Evolutionary conservation across 2,329 filamentous ascomycete species (phyloP).

Genomic region (Nannizziopsis arthrosporioides): DNA sequence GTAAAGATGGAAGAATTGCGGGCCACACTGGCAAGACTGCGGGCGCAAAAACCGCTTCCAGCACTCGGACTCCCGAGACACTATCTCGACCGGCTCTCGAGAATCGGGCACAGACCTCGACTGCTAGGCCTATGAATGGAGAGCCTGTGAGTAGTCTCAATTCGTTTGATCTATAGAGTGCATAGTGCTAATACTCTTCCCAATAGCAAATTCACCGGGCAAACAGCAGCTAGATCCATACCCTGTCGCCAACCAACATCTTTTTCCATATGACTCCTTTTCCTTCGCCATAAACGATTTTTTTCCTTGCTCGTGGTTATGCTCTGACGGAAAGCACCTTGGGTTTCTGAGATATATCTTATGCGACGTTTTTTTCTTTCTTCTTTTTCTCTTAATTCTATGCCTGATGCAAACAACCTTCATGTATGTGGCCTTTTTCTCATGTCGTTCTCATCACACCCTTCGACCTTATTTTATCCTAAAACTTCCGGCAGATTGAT

Average conservation of each 20-base stretch:
- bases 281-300: not conserved
- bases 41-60: not conserved
- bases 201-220: conserved; percentile 37
- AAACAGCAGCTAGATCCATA: conserved; percentile 37
- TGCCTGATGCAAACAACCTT: not conserved
- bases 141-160: conserved; percentile 8
- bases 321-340: conserved; percentile 10
- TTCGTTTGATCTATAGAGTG: not conserved
- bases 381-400: not conserved
- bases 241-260: not conserved
- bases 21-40: conserved; percentile 1
- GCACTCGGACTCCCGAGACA: conserved; percentile 12
- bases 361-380: conserved; percentile 16
- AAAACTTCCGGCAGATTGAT: too few species aligned
- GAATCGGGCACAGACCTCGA: conserved; percentile 39
- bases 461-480: too few species aligned
- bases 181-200: not conserved
- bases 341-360: conserved; percentile 20
- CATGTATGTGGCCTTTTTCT: not conserved
- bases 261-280: too few species aligned
- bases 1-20: conserved; percentile 24
- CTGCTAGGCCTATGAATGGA: not conserved
- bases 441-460: too few species aligned
- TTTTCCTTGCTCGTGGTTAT: conserved; percentile 13
- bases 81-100: conserved; percentile 32